Percentiles rank a stretch among this genome's conserved stretches.
Conservation (phyloP, 2,329 filamentous ascomycete species). For the Colletotrichum tropicicola region DNA sequence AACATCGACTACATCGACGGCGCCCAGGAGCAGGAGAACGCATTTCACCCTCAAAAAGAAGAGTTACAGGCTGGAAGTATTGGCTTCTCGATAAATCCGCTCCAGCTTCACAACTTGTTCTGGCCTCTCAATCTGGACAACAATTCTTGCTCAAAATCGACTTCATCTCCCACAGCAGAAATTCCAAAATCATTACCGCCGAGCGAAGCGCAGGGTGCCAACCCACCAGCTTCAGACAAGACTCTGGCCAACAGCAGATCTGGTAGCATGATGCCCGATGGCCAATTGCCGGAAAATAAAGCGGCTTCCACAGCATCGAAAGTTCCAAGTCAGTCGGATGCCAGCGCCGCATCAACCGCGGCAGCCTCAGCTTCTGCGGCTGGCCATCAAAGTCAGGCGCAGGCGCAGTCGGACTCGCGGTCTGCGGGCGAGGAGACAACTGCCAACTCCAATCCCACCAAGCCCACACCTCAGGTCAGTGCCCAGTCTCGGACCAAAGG, state of each 20-base stretch:
- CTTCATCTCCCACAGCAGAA: background rate
- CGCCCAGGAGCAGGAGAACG: background rate
- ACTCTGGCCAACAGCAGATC: background rate
- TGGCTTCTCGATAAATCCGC: constrained; percentile 1
- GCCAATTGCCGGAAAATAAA: background rate
- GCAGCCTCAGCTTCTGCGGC: background rate
- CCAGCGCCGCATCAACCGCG: background rate
- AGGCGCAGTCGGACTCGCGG: background rate
- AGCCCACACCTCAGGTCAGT: constrained; percentile 37
- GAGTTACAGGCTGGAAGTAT: background rate
- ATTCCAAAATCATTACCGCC: background rate
- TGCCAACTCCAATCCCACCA: constrained; percentile 33
- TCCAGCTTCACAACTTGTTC: background rate
- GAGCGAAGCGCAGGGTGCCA: background rate
- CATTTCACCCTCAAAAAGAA: background rate
- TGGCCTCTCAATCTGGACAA: background rate
- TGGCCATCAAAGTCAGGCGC: background rate
- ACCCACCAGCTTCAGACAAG: background rate
- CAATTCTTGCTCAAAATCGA: background rate
- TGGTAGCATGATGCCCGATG: background rate
- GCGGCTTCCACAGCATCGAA: background rate
- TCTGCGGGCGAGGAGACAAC: background rate
- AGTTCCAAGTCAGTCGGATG: background rate
- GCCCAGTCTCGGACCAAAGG: constrained; percentile 45
- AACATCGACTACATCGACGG: background rate